These are phyloP conservation scores for Cyclotella sp. DNA, from an alignment of 108 stramenopile genomes.

Conservation along the genomic window DNA sequence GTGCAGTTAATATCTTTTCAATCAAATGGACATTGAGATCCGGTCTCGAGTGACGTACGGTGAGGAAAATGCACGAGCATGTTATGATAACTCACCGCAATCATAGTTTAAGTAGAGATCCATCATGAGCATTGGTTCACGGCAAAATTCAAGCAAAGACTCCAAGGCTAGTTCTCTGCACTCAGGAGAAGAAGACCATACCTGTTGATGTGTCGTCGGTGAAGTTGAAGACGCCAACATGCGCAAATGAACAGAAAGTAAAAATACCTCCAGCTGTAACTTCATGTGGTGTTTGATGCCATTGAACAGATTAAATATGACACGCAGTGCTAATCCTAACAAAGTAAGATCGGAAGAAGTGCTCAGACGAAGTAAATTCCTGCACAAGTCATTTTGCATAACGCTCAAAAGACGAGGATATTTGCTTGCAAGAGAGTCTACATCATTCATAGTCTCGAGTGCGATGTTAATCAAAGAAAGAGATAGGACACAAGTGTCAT, in stretches of 20 bases:
- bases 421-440: slow-evolving; percentile 52
- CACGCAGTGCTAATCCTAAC: slow-evolving; percentile 87
- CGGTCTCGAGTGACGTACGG: too few relatives aligned
- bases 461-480: slow-evolving; percentile 94
- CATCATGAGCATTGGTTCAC: slow-evolving; percentile 92
- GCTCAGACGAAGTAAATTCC: slow-evolving; percentile 85
- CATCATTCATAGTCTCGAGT: slow-evolving; percentile 83
- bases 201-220: slow-evolving; percentile 22
- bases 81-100: slow-evolving; percentile 77
- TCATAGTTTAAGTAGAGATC: slow-evolving; percentile 98
- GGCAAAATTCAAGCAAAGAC: slow-evolving; percentile 91
- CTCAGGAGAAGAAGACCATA: slow-evolving; percentile 66
- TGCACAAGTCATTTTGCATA: slow-evolving; percentile 93
- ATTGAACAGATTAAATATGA: slow-evolving; percentile 97
- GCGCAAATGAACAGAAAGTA: slow-evolving; percentile 89
- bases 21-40: background rate
- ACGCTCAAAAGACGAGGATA: slow-evolving; percentile 54
- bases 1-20: slow-evolving; percentile 77
- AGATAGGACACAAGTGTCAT: slow-evolving; percentile 72
- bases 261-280: slow-evolving; percentile 97
- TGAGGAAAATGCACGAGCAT: too few relatives aligned
- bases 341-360: slow-evolving; percentile 87
- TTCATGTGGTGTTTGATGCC: slow-evolving; percentile 94
- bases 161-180: slow-evolving; percentile 95
- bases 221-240: slow-evolving; percentile 58